Evolutionary conservation across 441 rosid genomes (phyloP).

Genomic region (Bruguiera hainesii): DNA sequence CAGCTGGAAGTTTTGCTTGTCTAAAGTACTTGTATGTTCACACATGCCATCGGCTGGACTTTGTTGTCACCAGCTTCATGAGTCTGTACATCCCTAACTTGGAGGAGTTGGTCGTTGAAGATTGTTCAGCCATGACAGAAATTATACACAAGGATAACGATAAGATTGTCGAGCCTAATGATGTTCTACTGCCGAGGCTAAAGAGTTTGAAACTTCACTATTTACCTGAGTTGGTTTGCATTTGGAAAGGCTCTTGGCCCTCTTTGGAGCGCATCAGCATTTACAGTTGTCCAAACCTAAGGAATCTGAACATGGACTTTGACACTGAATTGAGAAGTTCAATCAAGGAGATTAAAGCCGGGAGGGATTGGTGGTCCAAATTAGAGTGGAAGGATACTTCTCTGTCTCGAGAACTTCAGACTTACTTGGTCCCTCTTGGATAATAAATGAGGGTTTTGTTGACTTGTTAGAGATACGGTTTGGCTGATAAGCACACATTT

Average conservation of each 20-base stretch:
- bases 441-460: no score
- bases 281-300: conserved; percentile 13
- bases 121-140: conserved; percentile 4
- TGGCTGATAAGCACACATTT: no score
- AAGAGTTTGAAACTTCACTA: conserved; percentile 10
- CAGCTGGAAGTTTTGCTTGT: conserved; percentile 17
- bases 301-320: conserved; percentile 9
- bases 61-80: conserved; percentile 11
- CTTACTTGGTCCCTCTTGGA: no score
- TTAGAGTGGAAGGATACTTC: conserved; percentile 9
- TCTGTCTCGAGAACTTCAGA: neutral
- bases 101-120: conserved; percentile 15
- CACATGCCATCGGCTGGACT: conserved; percentile 14
- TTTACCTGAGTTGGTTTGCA: conserved; percentile 15
- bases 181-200: conserved; percentile 8
- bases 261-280: conserved; percentile 12
- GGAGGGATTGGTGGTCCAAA: conserved; percentile 16
- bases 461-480: no score
- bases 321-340: conserved; percentile 1
- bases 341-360: conserved; percentile 10
- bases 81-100: conserved; percentile 4
- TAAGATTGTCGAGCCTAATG: neutral
- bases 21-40: conserved; percentile 12
- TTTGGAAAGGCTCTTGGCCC: conserved; percentile 11
- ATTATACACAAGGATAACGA: neutral